A percentile compares a stretch with the other conserved stretches of the same genome.
These are phyloP conservation scores for Gymnopilus junonius DNA, from an alignment of 768 basidiomycete species.

Conservation along the genomic window DNA sequence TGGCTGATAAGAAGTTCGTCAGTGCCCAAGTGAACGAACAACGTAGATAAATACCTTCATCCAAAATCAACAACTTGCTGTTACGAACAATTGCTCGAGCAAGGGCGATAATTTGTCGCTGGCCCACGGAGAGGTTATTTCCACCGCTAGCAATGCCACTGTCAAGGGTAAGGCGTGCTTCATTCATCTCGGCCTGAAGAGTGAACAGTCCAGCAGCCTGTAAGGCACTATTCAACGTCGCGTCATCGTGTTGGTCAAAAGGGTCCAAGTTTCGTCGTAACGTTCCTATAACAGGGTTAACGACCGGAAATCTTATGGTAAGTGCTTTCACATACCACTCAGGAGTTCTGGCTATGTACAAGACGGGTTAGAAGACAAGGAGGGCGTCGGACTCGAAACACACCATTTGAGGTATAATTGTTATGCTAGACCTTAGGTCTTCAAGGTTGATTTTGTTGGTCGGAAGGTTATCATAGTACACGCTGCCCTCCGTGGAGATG, in stretches of 20 bases:
- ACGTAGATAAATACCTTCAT: conserved; percentile 49
- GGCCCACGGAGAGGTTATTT: conserved; percentile 75
- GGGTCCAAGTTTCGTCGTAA: conserved; percentile 71
- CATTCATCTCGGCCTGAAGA: conserved; percentile 44
- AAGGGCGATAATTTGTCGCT: conserved; percentile 73
- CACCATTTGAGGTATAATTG: conserved; percentile 58
- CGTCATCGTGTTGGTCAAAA: conserved; percentile 60
- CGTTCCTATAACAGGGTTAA: conserved; percentile 42
- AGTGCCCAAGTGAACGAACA: neutral
- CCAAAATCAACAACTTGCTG: conserved; percentile 63
- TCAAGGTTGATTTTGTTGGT: conserved; percentile 57
- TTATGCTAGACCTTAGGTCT: conserved; percentile 56
- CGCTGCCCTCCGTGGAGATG: conserved; percentile 48
- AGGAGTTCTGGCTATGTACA: conserved; percentile 53
- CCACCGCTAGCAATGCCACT: conserved; percentile 58
- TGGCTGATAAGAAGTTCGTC: conserved; percentile 33
- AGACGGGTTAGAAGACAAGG: conserved; percentile 26
- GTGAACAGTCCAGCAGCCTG: conserved; percentile 45
- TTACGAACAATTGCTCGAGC: conserved; percentile 64
- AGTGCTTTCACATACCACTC: conserved; percentile 42
- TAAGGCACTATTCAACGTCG: conserved; percentile 40
- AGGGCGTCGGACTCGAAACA: conserved; percentile 23
- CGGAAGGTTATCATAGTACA: conserved; percentile 57
- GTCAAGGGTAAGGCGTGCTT: conserved; percentile 54
- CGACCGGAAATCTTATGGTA: neutral